phyloP scores from a whole-genome alignment of 2,329 filamentous ascomycete species.

The Lecanicillium sp. region DNA sequence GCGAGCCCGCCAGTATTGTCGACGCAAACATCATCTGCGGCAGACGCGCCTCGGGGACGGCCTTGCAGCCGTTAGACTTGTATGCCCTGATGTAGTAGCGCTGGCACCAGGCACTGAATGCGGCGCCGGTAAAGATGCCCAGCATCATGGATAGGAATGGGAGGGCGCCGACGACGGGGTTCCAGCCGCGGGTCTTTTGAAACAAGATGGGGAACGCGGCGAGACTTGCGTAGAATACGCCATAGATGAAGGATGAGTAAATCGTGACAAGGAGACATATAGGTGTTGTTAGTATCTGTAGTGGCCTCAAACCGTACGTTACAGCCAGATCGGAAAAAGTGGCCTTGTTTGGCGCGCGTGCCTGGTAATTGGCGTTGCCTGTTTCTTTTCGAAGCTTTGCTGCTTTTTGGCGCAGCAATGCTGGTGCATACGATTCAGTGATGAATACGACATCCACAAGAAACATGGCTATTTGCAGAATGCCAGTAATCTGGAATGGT shows the following conservation, averaged over 20 bases:
- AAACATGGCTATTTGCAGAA: background rate
- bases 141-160: conserved; percentile 1
- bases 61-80: background rate
- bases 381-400: background rate
- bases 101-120: background rate
- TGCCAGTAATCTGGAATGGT: background rate
- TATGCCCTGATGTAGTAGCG: background rate
- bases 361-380: background rate
- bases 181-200: background rate
- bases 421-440: background rate
- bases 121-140: background rate
- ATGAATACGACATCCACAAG: background rate
- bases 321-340: background rate
- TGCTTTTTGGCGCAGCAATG: background rate
- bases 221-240: background rate
- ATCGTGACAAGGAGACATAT: background rate
- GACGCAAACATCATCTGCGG: background rate
- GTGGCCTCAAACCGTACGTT: background rate
- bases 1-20: background rate
- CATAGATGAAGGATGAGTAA: background rate
- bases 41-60: background rate
- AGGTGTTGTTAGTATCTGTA: background rate
- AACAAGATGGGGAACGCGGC: background rate
- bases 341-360: background rate
- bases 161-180: background rate